Conservation (phyloP, 805 yeast species). For the Brettanomyces bruxellensis region DNA sequence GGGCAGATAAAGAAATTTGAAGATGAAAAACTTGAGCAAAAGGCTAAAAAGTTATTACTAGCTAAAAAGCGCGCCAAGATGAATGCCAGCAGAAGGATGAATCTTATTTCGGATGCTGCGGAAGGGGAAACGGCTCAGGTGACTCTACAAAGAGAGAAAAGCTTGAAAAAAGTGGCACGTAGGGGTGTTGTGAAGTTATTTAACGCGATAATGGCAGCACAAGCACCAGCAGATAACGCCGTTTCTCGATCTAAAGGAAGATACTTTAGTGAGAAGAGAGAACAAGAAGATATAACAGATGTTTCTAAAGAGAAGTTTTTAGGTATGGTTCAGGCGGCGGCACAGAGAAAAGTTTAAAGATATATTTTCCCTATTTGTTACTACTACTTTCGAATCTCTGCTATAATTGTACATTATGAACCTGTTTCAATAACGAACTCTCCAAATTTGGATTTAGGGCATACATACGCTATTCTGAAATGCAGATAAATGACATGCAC, state of each 20-base stretch:
- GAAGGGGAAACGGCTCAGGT: conserved; percentile 50
- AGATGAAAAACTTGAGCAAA: conserved; percentile 70
- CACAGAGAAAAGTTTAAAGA: conserved; percentile 24
- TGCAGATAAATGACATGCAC: no score
- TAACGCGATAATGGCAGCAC: conserved; percentile 37
- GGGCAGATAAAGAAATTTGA: conserved; percentile 66
- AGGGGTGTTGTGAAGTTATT: conserved; percentile 25
- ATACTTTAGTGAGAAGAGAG: conserved; percentile 32
- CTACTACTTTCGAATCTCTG: no score
- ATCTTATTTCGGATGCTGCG: conserved; percentile 46
- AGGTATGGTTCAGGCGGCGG: conserved; percentile 79
- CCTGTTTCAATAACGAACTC: no score
- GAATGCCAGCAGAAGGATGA: conserved; percentile 58
- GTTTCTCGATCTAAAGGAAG: background rate
- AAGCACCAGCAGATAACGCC: conserved; percentile 28
- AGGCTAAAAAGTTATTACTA: conserved; percentile 63
- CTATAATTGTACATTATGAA: no score
- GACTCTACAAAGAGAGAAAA: conserved; percentile 41
- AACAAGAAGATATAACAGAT: conserved; percentile 59
- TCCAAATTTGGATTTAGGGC: no score
- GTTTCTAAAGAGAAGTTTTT: conserved; percentile 83
- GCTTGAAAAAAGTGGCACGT: conserved; percentile 57
- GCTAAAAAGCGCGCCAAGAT: conserved; percentile 63
- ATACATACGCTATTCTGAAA: no score
- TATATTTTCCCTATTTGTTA: no score